These are phyloP conservation scores for Gonapodya prolifera DNA, from an alignment of 192 early-diverging fungal species.

Conservation along the genomic window DNA sequence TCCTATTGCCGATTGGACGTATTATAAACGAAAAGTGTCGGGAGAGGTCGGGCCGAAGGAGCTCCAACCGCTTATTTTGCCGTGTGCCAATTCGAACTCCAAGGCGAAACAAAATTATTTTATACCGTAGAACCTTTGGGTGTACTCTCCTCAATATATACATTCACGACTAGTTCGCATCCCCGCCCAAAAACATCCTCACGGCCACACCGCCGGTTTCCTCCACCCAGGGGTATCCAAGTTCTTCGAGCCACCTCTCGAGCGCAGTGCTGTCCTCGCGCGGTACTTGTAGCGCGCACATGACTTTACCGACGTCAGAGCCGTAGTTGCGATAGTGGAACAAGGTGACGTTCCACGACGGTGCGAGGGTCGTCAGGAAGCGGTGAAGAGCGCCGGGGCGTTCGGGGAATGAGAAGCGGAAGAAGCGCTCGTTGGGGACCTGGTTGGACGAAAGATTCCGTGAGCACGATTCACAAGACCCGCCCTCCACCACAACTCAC, in stretches of 20 bases:
- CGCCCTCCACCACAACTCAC: slow-evolving; percentile 14
- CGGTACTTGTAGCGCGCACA: slow-evolving; percentile 82
- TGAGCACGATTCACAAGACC: not conserved
- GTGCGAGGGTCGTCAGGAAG: slow-evolving; percentile 59
- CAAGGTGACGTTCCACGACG: slow-evolving; percentile 67
- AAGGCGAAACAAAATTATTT: no score
- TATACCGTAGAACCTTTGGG: no score
- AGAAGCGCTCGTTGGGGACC: slow-evolving; percentile 73
- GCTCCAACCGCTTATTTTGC: no score
- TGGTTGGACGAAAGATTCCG: not conserved
- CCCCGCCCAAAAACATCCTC: no score
- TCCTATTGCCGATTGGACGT: no score
- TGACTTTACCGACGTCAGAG: slow-evolving; percentile 80
- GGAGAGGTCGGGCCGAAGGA: no score
- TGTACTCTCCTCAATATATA: no score
- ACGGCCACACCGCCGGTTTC: slow-evolving; percentile 83
- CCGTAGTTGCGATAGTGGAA: slow-evolving; percentile 98
- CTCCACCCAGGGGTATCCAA: slow-evolving; percentile 79
- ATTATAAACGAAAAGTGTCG: no score
- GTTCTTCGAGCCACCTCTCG: slow-evolving; percentile 60
- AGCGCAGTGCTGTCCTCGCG: slow-evolving; percentile 49
- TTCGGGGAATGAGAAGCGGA: slow-evolving; percentile 94
- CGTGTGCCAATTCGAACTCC: no score
- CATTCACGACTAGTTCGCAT: no score
- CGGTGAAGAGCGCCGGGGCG: slow-evolving; percentile 81